These are phyloP conservation scores for Acer campestre DNA, from an alignment of 345 rosid genomes.

Conservation along the genomic window DNA sequence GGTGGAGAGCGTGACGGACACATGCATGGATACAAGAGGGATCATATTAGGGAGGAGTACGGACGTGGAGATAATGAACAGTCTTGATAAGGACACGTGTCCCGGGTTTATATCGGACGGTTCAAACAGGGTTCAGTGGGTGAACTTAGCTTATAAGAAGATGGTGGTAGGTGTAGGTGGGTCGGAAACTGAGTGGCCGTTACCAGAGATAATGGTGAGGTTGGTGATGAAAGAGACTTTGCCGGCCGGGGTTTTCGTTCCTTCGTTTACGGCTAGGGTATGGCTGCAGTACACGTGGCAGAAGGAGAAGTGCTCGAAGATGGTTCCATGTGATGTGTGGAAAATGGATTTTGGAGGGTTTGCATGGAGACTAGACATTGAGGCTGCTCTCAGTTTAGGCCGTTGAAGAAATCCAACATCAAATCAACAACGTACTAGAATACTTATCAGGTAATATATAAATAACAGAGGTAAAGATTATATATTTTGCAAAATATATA, in stretches of 20 bases:
- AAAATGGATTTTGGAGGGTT: constrained; percentile 74
- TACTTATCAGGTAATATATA: constrained; percentile 21
- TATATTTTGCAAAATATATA: background rate
- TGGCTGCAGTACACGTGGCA: constrained; percentile 62
- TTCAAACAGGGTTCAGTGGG: constrained; percentile 52
- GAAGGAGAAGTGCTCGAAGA: constrained; percentile 39
- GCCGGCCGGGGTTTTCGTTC: constrained; percentile 8
- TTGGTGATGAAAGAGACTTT: constrained; percentile 46
- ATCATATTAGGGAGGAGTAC: constrained; percentile 17
- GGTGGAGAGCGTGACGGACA: constrained; percentile 39
- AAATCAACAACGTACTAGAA: background rate
- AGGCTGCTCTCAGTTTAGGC: constrained; percentile 78
- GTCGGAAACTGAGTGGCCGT: constrained; percentile 16
- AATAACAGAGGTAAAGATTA: background rate
- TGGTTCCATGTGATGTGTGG: constrained; percentile 85
- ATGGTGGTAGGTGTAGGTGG: constrained; percentile 35
- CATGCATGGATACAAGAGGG: constrained; percentile 27
- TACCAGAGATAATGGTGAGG: constrained; percentile 41
- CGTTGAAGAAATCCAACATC: constrained; percentile 21
- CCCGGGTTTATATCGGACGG: constrained; percentile 72
- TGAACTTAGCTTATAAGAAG: constrained; percentile 61
- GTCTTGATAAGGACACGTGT: constrained; percentile 63
- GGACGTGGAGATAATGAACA: constrained; percentile 29
- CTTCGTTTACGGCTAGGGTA: constrained; percentile 59
- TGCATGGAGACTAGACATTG: constrained; percentile 85